Evolutionary conservation across 768 basidiomycete genomes (phyloP).

Genomic region (Tricholoma terreum): DNA sequence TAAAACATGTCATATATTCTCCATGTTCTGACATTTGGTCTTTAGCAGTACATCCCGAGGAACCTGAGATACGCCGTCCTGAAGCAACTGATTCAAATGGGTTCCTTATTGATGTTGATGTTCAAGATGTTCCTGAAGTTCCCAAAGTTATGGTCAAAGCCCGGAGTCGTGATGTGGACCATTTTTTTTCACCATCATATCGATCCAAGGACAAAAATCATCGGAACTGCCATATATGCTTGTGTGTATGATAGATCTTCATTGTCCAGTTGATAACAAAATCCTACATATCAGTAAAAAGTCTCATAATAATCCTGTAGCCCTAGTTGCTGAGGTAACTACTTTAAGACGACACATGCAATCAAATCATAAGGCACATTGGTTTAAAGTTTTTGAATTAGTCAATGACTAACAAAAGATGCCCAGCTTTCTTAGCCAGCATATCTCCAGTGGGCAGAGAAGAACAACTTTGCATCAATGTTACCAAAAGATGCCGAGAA

Average conservation of each 20-base stretch:
- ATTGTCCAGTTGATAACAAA: too few species aligned
- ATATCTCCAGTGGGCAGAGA: slow-evolving; percentile 22
- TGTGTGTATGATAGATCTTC: neutral
- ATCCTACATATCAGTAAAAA: too few species aligned
- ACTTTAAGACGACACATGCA: neutral
- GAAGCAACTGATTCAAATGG: neutral
- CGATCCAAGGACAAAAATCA: neutral
- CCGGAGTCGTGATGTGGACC: neutral
- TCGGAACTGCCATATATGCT: neutral
- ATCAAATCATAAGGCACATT: neutral
- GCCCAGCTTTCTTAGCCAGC: slow-evolving; percentile 4
- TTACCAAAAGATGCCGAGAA: slow-evolving; percentile 19
- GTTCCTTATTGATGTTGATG: too few species aligned
- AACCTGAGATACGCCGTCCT: neutral
- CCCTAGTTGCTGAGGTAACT: neutral
- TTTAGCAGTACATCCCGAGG: neutral
- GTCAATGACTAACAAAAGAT: neutral
- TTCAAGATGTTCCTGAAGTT: too few species aligned
- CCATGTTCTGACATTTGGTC: neutral
- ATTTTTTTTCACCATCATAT: too few species aligned
- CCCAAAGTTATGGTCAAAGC: neutral
- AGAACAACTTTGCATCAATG: slow-evolving; percentile 24
- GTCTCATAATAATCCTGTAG: too few species aligned
- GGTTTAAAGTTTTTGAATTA: neutral
- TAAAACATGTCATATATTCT: neutral